A percentile compares a stretch with the other conserved stretches of the same genome.
phyloP scores from a whole-genome alignment of 345 rosid species.

The Moringa oleifera region DNA sequence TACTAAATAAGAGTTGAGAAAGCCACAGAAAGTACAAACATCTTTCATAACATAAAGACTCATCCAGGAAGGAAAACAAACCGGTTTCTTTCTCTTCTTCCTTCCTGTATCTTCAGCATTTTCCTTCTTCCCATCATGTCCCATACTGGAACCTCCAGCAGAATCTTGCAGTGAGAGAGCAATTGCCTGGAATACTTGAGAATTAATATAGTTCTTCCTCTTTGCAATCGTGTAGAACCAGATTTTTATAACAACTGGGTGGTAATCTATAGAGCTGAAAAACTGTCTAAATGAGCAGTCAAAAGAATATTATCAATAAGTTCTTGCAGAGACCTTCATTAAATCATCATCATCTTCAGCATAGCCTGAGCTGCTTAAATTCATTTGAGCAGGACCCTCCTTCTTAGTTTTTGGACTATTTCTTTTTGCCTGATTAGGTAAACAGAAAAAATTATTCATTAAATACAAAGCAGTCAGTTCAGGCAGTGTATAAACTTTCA shows the following conservation, averaged over 20 bases:
- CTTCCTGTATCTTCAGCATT: constrained; percentile 25
- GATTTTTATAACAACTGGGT: neutral
- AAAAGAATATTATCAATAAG: neutral
- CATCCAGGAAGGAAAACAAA: constrained; percentile 21
- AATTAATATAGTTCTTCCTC: constrained; percentile 1
- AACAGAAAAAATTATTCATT: neutral
- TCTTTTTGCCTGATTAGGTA: constrained; percentile 27
- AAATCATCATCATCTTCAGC: constrained; percentile 45
- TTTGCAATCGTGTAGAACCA: too few species aligned
- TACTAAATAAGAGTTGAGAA: neutral
- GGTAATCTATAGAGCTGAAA: neutral
- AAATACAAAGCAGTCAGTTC: neutral
- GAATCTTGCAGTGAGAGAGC: constrained; percentile 63
- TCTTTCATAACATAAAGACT: neutral
- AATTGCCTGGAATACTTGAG: constrained; percentile 45
- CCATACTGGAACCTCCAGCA: constrained; percentile 19
- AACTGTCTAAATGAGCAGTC: neutral
- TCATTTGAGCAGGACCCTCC: constrained; percentile 26
- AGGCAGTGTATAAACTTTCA: too few species aligned
- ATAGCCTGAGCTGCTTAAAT: constrained; percentile 21
- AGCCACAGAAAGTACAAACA: neutral
- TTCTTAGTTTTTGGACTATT: constrained; percentile 35
- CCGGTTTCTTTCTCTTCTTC: constrained; percentile 46
- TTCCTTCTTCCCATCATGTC: constrained; percentile 26
- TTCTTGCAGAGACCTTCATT: constrained; percentile 33